Conservation (phyloP, 495 filamentous ascomycete species). For the Penicillium samsonianum region DNA sequence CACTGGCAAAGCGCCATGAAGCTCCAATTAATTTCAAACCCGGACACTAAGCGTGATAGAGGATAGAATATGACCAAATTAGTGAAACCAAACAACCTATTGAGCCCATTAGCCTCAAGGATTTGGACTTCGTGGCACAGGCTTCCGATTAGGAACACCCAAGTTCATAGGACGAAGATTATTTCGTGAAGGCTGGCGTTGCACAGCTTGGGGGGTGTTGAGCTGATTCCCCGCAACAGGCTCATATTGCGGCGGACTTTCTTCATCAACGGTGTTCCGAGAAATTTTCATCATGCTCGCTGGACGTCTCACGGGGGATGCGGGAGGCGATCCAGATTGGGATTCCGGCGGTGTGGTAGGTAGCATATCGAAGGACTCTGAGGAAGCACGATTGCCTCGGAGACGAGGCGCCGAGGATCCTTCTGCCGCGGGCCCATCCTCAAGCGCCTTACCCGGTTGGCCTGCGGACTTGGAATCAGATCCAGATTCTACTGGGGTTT, state of each 20-base stretch:
- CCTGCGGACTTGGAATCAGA: conserved; percentile 46
- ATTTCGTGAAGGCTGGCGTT: conserved; percentile 25
- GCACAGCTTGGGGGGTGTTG: conserved; percentile 14
- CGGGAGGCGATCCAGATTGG: conserved; percentile 39
- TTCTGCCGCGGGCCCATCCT: conserved; percentile 25
- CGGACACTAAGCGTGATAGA: not conserved
- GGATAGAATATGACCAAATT: not conserved
- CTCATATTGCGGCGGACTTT: conserved; percentile 45
- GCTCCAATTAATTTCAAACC: not conserved
- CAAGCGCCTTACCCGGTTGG: conserved; percentile 31
- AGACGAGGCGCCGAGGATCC: conserved; percentile 25
- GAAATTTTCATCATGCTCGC: conserved; percentile 42
- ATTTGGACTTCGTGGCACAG: conserved; percentile 38
- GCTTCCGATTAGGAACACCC: conserved; percentile 44
- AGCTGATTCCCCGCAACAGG: conserved; percentile 28
- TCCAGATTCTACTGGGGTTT: conserved; percentile 37
- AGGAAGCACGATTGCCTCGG: conserved; percentile 35
- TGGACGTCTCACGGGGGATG: conserved; percentile 38
- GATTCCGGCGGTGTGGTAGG: conserved; percentile 46
- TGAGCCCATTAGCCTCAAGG: not conserved
- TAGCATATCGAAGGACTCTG: conserved; percentile 52
- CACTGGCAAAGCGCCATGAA: not conserved
- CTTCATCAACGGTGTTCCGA: conserved; percentile 33
- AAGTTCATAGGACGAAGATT: conserved; percentile 40
- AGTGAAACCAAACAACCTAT: not conserved